Evolutionary conservation across 2,329 filamentous ascomycete species (phyloP).

Genomic region (Neofusicoccum umdonicola): DNA sequence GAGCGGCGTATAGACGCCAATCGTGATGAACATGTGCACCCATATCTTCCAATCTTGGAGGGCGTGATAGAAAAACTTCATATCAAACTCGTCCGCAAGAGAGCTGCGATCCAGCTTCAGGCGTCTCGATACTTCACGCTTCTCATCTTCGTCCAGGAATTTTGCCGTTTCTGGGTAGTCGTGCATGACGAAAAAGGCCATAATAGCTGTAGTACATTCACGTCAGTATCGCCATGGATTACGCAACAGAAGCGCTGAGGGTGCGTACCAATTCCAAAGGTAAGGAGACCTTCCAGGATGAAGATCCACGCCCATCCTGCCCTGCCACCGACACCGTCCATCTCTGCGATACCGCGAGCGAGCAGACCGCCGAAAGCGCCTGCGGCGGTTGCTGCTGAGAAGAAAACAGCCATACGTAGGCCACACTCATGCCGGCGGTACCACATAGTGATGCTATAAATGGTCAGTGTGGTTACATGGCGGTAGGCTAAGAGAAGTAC

Average conservation of each 20-base stretch:
- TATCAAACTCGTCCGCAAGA: conserved; percentile 37
- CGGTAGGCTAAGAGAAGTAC: background rate
- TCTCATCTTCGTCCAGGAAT: conserved; percentile 52
- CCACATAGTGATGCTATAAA: conserved; percentile 60
- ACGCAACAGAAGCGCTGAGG: no score
- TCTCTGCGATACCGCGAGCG: conserved; percentile 58
- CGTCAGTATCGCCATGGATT: background rate
- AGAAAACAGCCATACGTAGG: conserved; percentile 59
- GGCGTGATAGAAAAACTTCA: conserved; percentile 39
- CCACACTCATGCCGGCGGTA: conserved; percentile 60
- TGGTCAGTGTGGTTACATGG: background rate
- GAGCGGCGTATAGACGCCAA: conserved; percentile 41
- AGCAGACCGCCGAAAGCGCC: conserved; percentile 61
- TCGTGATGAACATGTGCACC: conserved; percentile 41
- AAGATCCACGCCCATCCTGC: conserved; percentile 37
- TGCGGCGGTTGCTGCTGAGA: conserved; percentile 56
- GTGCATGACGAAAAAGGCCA: conserved; percentile 50
- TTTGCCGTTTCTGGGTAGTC: conserved; percentile 59
- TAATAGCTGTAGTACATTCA: conserved; percentile 15
- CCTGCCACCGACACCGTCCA: conserved; percentile 53
- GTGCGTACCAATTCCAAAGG: conserved; percentile 28
- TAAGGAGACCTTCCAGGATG: conserved; percentile 33
- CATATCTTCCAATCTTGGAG: conserved; percentile 44
- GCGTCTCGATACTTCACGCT: conserved; percentile 52
- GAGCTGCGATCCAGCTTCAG: conserved; percentile 21